Base-by-base conservation (phyloP, 179 eudicot genomes). In the Heliamphora pulchella region DNA sequence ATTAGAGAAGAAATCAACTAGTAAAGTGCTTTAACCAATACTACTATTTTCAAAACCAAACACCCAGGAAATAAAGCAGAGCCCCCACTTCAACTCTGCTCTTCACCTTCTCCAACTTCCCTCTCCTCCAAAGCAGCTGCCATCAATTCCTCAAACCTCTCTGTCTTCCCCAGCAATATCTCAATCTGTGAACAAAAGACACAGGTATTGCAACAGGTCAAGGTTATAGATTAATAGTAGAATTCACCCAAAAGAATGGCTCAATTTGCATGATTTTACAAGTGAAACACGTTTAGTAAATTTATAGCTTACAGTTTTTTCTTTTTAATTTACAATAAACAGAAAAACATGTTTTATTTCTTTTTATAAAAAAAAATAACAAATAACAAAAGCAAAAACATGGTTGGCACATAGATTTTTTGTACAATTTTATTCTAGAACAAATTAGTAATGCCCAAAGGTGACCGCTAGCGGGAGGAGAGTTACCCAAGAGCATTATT, bases 61-160 rank as follows among this genome's bases (percentile, higher is more conserved):
- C 8, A 74, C 3, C 31, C 63, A 78, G 18, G 53, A 66, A 7
- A 31, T 2, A 8, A 31, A 31, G 10, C 54, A 78, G 46, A 48
- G 47, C 71, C 67, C 5, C 64, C 20, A 39, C 5, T 68, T 84
- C 79, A 84, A 70, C 77, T 78, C 81, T 81, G 83, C 51, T 81
- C 87, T 78, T 88, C 93, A 48, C 9, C 88, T 44, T 87, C 88
- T 53, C 84, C 86, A 43, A 43, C 77, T 69, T 85, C 86, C 20
- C 79, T 71, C 58, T 50, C 82, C 18, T 80, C 89, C 1, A 83
- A 83, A 62, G 91, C 94, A 71, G 93, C 91, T 14, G 96, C 96
- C 97, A 94, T 94, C 88, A 94, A 74, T 86, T 94, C 98, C 73
- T 94, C 98, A 51, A 94, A 94, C 59, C 90, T 94, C 78, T 89